Evolutionary conservation across 352 stramenopile genomes (phyloP), one percentile per base, ranked within the genome.

Genomic region (Pythium graminicola): DNA sequence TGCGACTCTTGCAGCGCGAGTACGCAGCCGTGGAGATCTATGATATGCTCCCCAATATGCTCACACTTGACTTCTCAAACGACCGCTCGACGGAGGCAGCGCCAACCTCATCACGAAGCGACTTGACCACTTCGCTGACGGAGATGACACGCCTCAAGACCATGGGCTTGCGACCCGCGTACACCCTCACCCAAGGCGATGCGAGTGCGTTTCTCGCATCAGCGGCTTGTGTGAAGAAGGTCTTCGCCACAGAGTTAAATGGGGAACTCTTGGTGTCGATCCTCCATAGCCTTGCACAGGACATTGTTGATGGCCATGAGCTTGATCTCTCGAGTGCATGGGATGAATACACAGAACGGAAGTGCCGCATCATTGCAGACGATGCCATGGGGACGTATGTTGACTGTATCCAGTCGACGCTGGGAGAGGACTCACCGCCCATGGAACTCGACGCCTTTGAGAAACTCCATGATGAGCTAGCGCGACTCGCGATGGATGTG

Each of bases 401-500:
- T 19, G 82, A 93, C 54, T 90, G 79, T 48, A 72, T 91, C 6
- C 73, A 81, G 45, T 69, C 70, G 13, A 78, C 69, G 6, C 72
- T 80, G 14, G 41, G 43, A 5, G 49, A 62, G 9, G 80, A 91
- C 42, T 29, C 47, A 20, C 74, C 74, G 14, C 80, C 82, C 24
- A 76, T 88, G 41, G 76, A 89, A 32, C 54, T 90, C 31, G 61
- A 72, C 4, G 65, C 67, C 31, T 85, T 89, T 41, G 66, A 74
- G 17, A 73, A 73, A 54, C 67, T 93, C 19, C 78, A 93, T 41
- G 67, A 75, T 19, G 82, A 93, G n/a, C 70, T 93, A 26, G 65
- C 50, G 46, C 69, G 70, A 9, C 70, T 93, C 2, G 80, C 78
- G 3, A 66, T 90, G 65, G 76, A 87, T 33, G 65, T 90, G 8